Evolutionary conservation across 129 eudicot genomes (phyloP).

Genomic region (Gnaphalium uliginosum): DNA sequence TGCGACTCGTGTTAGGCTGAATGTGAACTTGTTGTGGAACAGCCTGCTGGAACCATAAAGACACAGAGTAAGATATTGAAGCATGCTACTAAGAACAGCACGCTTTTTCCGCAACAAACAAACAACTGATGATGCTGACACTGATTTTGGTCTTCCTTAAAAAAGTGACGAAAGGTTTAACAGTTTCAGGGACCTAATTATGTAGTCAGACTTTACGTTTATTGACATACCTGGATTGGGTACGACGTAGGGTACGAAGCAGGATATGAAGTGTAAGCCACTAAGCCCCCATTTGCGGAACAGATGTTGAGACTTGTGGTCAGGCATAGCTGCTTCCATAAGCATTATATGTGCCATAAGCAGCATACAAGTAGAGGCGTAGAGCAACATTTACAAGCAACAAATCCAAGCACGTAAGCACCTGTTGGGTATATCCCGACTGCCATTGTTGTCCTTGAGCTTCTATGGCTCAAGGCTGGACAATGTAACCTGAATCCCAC

Average conservation of each 20-base stretch:
- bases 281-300: slow-evolving; percentile 70
- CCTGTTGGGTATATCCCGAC: slow-evolving; percentile 78
- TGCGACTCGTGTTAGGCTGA: slow-evolving; percentile 52
- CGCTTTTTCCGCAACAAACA: not conserved
- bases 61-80: too few relatives aligned
- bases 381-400: too few relatives aligned
- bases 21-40: slow-evolving; percentile 61
- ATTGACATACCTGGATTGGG: slow-evolving; percentile 64
- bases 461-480: slow-evolving; percentile 64
- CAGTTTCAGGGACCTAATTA: not conserved
- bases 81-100: not conserved
- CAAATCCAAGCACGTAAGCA: slow-evolving; percentile 7
- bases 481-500: slow-evolving; percentile 75
- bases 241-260: slow-evolving; percentile 67
- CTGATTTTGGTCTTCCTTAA: not conserved
- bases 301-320: slow-evolving; percentile 64
- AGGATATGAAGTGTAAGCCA: slow-evolving; percentile 74
- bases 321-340: slow-evolving; percentile 66
- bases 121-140: not conserved
- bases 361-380: too few relatives aligned
- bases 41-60: slow-evolving; percentile 48
- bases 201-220: not conserved
- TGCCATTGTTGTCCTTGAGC: slow-evolving; percentile 79
- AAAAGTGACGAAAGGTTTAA: not conserved
- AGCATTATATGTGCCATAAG: slow-evolving; percentile 66